Conservation (phyloP, 768 basidiomycete species). For the Goffeauzyma gilvescens region DNA sequence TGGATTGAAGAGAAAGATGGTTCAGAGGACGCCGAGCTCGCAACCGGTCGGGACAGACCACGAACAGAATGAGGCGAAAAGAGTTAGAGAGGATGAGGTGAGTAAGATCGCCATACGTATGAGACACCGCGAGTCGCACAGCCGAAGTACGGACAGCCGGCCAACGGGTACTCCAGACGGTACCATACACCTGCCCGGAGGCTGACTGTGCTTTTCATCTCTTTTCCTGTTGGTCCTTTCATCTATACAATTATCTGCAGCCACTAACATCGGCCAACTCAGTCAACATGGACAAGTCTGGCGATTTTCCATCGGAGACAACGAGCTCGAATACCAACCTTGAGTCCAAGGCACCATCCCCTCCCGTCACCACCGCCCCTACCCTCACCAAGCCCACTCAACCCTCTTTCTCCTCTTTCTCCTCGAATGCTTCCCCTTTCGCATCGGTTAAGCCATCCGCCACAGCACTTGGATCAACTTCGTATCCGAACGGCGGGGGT, state of each 20-base stretch:
- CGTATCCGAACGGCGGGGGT: background rate
- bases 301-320: no score
- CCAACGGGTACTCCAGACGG: no score
- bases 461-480: no score
- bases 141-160: no score
- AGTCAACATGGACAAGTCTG: slow-evolving; percentile 1
- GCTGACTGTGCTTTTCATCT: background rate
- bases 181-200: no score
- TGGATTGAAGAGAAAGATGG: slow-evolving; percentile 20
- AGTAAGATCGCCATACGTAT: slow-evolving; percentile 6
- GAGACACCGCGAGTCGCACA: no score
- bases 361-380: slow-evolving; percentile 1
- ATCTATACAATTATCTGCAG: background rate
- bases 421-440: slow-evolving; percentile 11
- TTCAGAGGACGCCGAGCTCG: slow-evolving; percentile 21
- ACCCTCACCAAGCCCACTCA: slow-evolving; percentile 24
- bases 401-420: slow-evolving; percentile 15
- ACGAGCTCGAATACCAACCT: no score
- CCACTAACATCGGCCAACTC: no score
- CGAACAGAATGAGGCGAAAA: slow-evolving; percentile 7
- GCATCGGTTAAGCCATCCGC: slow-evolving; percentile 9
- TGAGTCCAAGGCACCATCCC: background rate
- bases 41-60: slow-evolving; percentile 3
- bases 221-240: slow-evolving; percentile 2
- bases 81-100: slow-evolving; percentile 5